Evolutionary conservation across 2,329 filamentous ascomycete species (phyloP), one percentile per base, ranked within the genome.

Genomic region (Arthrinium phaeospermum): DNA sequence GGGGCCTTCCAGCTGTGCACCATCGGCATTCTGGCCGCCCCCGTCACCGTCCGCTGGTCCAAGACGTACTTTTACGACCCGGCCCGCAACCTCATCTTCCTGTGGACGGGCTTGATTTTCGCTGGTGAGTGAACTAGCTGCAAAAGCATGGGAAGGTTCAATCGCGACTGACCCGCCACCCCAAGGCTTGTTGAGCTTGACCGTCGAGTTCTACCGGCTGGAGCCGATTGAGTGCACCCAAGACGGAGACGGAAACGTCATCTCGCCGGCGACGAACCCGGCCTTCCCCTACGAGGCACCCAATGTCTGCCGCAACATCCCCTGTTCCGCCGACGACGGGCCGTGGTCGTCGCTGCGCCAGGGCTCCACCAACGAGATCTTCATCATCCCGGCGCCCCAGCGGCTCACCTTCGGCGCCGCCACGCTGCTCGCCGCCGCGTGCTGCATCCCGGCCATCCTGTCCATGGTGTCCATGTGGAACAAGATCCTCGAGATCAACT

Each of bases 1-100:
- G 91, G 91, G 1, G 90, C 90, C 12, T 92, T 93, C 74, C 91
- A 93, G 75, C 79, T 92, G 0, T 93, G 91, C 72, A 86, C 91
- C 0, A 90, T 93, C 49, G 91, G 90, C 16, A 90, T 92, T 22
- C 76, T 93, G 4, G 89, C 90, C 1, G 91, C 89, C 4, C 91
- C 91, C 0, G 85, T 90, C 0, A 91, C 90, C 0, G 90, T 91
- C 30, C 85, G 86, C 73, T 79, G 91, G 61, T 92, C 91, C 1
- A 81, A 81, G 22, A 93, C 91, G 0, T 93, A 93, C 77, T 92
- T 92, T 77, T 85, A 61, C 53, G 86, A 88, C 30, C 89, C 88
- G 0, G 91, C 90, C 2, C 85, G 91, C 47, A 92, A 92, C 74
- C 87, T 88, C 64, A 92, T 93, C 71, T 93, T 92, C 75, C 46